Evolutionary conservation across 2,329 filamentous ascomycete species (phyloP).

Genomic region (Blastomyces silverae): DNA sequence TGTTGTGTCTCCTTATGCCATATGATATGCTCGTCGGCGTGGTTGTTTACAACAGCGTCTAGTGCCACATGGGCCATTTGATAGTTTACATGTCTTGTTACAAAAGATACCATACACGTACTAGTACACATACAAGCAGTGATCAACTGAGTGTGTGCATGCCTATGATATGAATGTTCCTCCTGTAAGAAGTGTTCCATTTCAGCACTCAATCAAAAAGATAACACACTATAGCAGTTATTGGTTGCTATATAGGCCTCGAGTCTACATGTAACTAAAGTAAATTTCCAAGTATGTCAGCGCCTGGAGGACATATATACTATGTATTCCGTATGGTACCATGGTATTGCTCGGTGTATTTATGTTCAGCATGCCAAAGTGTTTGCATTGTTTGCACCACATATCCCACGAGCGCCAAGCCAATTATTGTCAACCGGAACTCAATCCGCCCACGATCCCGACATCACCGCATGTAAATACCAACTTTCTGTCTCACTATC

Average conservation of each 20-base stretch:
- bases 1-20: background rate
- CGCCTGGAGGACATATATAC: too few species aligned
- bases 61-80: too few species aligned
- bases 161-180: too few species aligned
- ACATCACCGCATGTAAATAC: slow-evolving; percentile 9
- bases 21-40: too few species aligned
- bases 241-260: background rate
- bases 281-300: too few species aligned
- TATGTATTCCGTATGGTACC: too few species aligned
- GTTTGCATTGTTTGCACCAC: slow-evolving; percentile 39
- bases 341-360: background rate
- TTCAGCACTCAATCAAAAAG: background rate
- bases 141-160: background rate
- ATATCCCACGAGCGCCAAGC: slow-evolving; percentile 12
- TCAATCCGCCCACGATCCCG: background rate
- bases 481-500: background rate
- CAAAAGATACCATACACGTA: too few species aligned
- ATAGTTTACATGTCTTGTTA: too few species aligned
- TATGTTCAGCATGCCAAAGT: slow-evolving; percentile 14
- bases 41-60: too few species aligned
- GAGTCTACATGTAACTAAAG: too few species aligned
- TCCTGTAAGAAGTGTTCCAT: background rate
- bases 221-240: background rate
- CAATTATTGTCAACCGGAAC: background rate
- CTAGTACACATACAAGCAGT: background rate